Evolutionary conservation across 805 yeast genomes (phyloP), one percentile per base, ranked within the genome.

Genomic region (Myxozyma geophila): DNA sequence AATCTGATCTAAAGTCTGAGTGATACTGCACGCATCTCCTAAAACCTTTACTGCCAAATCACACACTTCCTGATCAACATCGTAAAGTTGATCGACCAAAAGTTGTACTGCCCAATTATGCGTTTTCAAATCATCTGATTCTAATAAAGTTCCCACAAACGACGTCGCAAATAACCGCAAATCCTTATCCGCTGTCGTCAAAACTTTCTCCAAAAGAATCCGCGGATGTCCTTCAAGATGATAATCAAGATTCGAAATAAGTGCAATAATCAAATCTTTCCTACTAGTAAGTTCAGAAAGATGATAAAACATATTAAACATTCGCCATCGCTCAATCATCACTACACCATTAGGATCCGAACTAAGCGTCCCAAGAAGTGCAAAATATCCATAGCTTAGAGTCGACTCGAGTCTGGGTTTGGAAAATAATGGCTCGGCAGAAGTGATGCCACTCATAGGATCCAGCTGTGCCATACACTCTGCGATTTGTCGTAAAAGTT

Each of bases 401-500:
- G 96, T 89, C 0, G 80, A 78, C 44, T 84, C 84, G 51, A 93
- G 74, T 43, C 89, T 77, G 2, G 76, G 76, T 48, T 79, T 80
- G 1, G 90, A 84, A 60, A 93, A 84, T 1, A 93, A 82, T 13
- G 96, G 95, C 54, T 88, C 93, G 1, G 82, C 76, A 0, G 95
- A 85, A 3, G 81, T 77, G 39, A 90, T 83, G 0, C 96, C 96
- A 72, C 92, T 87, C 73, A 79, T 81, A 0, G 93, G 93, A 71
- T 89, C 96, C 21, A 90, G 78, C 74, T 90, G 96, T 0, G 95
- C 95, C 48, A 93, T 79, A 56, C 96, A 87, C 70, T 95, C 97
- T 0, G 96, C 92, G 57, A 93, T 81, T 73, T 93, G 98, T 1
- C 96, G 89, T 41, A 93, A 74, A 7, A 92, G 79, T 75, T 95